Base-by-base conservation (phyloP, 306 rosid species). In the Quercus aquifolioides region DNA sequence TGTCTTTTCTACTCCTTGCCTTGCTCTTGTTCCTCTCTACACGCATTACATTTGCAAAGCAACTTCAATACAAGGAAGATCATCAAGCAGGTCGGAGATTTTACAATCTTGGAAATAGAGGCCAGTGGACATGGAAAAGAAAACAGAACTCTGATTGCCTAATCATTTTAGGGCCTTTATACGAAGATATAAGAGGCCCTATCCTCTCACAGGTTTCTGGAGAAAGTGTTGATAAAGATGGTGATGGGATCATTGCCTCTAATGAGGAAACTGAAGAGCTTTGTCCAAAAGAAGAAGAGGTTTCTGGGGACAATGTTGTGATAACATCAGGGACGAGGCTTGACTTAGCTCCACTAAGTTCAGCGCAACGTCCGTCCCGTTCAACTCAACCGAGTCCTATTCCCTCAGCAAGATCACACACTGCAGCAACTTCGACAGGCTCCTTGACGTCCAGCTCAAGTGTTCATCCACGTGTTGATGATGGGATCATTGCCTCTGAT, bases 121-220 rank as follows among this genome's bases (percentile, higher is more conserved):
- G 99, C 38, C 97, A 92, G 46, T 94, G 97, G 97, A 91, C 94
- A 49, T 87, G 97, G 99, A 94, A 91, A 78, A 84, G 74, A 5
- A 79, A 82, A 74, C 64, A 86, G 3, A 88, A 54, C 77, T 78
- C 97, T 54, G 13, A 82, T 71, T 70, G 76, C 73, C 86, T 87
- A 19, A 84, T 76, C 76, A 90, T 90, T 51, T 83, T 92, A 26
- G 97, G 97, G 38, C 97, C 94, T 30, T 78, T 92, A 21, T 92
- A 86, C 55, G 97, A 92, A 90, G 98, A 94, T 77, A 84, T 94
- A 23, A 85, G 97, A 83, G 98, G 98, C 79, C 97, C 97, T 54
- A 94, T 94, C 94, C 91, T 94, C 69, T 89, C 98, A 23, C 97
- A 92, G 86, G 92, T 92, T 70, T 74, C 92, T n/a, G 88, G 84